A percentile compares a stretch with the other conserved stretches of the same genome.
Evolutionary conservation across 2,329 filamentous ascomycete species (phyloP).

Genomic region (Epichloe elymi): DNA sequence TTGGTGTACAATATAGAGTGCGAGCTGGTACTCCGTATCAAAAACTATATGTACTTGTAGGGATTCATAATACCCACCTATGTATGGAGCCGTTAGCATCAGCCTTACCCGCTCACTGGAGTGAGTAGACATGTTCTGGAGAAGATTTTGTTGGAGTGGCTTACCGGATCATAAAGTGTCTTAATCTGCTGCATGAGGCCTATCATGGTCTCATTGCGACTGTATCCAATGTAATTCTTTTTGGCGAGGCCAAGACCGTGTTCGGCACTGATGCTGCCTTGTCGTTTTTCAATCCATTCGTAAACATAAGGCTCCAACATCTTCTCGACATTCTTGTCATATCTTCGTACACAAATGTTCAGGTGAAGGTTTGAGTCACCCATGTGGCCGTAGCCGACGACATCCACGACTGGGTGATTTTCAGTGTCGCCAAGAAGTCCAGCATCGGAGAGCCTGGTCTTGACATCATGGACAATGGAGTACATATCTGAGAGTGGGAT

Average conservation of each 20-base stretch:
- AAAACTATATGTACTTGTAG: constrained; percentile 83
- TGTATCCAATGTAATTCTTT: constrained; percentile 89
- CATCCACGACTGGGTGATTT: constrained; percentile 67
- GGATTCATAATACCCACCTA: constrained; percentile 98
- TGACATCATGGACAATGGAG: constrained; percentile 72
- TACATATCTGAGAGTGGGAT: constrained; percentile 86
- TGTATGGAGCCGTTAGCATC: constrained; percentile 24
- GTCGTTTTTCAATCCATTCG: constrained; percentile 82
- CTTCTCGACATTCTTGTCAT: constrained; percentile 78
- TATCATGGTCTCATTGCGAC: constrained; percentile 75
- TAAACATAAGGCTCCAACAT: constrained; percentile 90
- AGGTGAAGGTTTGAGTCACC: constrained; percentile 92
- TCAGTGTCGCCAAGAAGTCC: constrained; percentile 68
- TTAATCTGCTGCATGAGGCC: constrained; percentile 92
- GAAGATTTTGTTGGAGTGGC: constrained; percentile 19
- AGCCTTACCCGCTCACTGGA: constrained; percentile 10
- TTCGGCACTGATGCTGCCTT: constrained; percentile 92
- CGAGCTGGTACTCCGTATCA: neutral
- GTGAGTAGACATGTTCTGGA: neutral
- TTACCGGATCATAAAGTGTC: constrained; percentile 82
- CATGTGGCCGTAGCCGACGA: constrained; percentile 98
- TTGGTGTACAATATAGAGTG: no score
- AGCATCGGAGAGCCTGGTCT: constrained; percentile 55
- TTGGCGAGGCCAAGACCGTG: constrained; percentile 90
- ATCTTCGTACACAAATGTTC: constrained; percentile 72